Base-by-base conservation (phyloP, 2,329 filamentous ascomycete genomes). In the Didymella pinodella region DNA sequence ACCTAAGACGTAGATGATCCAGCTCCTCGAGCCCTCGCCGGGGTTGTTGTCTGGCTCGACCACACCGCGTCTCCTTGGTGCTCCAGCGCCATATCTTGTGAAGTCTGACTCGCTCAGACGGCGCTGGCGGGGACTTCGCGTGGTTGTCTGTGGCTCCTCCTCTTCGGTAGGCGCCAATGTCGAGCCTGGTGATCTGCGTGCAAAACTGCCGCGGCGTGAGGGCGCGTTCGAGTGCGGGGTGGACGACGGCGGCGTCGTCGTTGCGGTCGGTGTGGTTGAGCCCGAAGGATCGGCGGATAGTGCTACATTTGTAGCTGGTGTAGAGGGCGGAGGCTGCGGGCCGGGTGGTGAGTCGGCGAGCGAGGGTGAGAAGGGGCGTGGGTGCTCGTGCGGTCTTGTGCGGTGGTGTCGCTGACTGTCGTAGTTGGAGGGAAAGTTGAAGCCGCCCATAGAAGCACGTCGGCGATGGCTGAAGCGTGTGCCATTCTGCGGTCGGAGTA, bases 1-100 rank as follows among this genome's bases (percentile, higher is more conserved):
- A 44, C 88, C 88, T 50, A 90, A 84, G 8, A 90, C 87, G 70
- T 90, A 90, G 52, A 90, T 90, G 67, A 90, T 84, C 88, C 88
- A 90, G 74, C 87, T 90, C 64, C 88, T 80, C 54, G 85, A 86
- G 45, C 82, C 80, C 49, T 81, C 79, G 56, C 86, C 82, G 22
- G 86, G 85, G 61, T 86, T 84, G 61, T 81, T 77, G 63, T 82
- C 81, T 1, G 81, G 81, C 65, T 83, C 82, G 10, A 89, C 87
- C 18, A 89, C 84, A 20, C 87, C 87, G 70, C 89, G 88, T 43
- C 87, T 82, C 32, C 87, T 81, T 11, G 86, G 83, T 25, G 86
- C 84, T 47, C 86, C 87, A 31, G 86, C 85, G 4, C 87, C 86
- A 58, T 88, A 87, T 74, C 73, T 83, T 75, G 77, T 87, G 79